Evolutionary conservation across 2,329 filamentous ascomycete genomes (phyloP), one percentile per base, ranked within the genome.

Genomic region (Exophiala alcalophila): DNA sequence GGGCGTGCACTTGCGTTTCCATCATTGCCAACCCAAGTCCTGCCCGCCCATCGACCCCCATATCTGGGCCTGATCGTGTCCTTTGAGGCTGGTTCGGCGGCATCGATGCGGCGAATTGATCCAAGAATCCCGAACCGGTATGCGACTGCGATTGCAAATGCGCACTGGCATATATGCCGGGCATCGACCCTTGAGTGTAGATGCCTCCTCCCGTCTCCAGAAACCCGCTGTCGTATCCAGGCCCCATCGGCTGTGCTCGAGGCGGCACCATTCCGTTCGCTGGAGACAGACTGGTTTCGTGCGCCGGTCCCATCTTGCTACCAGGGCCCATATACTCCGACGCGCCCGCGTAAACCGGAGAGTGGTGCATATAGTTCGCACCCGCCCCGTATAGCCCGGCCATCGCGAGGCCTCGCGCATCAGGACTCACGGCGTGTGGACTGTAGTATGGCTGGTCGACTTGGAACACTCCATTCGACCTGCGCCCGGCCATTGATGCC

Each of bases 21-120:
- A 30, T 42, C 33, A 38, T 26, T 11, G 45, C 38, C 10, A 52
- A 24, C 21, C 49, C 49, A 6, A 50, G 49, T n/a, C 49, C 43
- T 32, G 47, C 20, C 20, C 21, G 29, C 10, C 23, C 21, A 19
- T 48, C 31, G 24, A 42, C 23, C 7, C 12, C 39, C 25, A 44
- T 32, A n/a, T n/a, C n/a, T 14, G 41, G 34, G n/a, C 29, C 20
- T 6, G 38, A 31, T 7, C 44, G 41, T 9, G 11, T 23, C 4
- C 28, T 23, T 5, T 31, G 37, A 32, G 35, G 21, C 28, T 26
- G 40, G 29, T 31, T 19, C 12, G 39, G 41, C n/a, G 43, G 23
- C 37, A 44, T 31, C 19, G 44, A 40, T 21, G 34, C 24, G 15
- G 33, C 32, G 21, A 46, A 49, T 24, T 45, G 43, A 8, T 36